phyloP scores from a whole-genome alignment of 768 basidiomycete species.

The Ramaria sp. region DNA sequence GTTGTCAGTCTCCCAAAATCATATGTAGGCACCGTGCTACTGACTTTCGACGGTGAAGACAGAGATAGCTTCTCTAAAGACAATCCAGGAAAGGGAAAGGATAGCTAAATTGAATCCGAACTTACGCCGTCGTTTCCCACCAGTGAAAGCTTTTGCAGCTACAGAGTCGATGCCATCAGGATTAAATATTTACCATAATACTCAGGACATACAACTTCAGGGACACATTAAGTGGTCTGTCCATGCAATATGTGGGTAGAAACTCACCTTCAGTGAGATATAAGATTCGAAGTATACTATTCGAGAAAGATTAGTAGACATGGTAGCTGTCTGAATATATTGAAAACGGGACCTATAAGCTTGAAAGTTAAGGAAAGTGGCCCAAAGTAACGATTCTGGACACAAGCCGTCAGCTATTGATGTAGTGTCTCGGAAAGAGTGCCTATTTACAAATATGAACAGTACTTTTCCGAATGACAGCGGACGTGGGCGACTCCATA shows the following conservation, averaged over 20 bases:
- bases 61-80: not conserved
- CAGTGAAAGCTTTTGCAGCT: not conserved
- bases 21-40: not conserved
- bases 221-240: not conserved
- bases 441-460: too few species aligned
- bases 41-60: not conserved
- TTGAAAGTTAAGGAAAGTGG: not conserved
- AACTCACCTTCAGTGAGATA: not conserved
- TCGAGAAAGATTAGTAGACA: not conserved
- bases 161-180: not conserved
- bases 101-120: not conserved
- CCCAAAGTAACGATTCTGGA: not conserved
- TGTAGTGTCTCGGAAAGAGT: too few species aligned
- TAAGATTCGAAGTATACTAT: not conserved
- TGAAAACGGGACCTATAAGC: not conserved
- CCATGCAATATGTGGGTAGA: not conserved
- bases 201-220: not conserved
- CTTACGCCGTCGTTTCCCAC: not conserved
- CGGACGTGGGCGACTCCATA: too few species aligned
- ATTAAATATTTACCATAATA: not conserved
- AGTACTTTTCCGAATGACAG: too few species aligned
- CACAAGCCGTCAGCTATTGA: too few species aligned
- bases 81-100: not conserved
- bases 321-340: too few species aligned
- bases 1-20: not conserved